Evolutionary conservation across 331 rosid genomes (phyloP).

Genomic region (Malus hybrid): DNA sequence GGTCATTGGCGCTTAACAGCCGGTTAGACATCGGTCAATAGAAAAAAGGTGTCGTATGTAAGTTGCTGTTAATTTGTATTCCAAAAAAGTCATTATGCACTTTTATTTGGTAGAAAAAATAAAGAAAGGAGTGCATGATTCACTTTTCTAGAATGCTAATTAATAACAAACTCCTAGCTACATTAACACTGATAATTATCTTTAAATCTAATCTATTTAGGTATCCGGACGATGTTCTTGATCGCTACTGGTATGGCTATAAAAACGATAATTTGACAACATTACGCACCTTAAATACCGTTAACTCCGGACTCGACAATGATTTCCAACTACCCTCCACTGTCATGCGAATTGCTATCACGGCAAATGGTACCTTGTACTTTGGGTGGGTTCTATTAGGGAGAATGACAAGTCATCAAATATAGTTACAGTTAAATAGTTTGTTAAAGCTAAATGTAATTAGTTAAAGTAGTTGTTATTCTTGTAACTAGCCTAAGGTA

Average conservation of each 20-base stretch:
- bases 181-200: neutral
- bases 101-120: too few relatives aligned
- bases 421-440: too few relatives aligned
- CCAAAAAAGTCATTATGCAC: too few relatives aligned
- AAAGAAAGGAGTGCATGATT: too few relatives aligned
- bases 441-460: too few relatives aligned
- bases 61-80: too few relatives aligned
- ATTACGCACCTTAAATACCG: neutral
- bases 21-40: neutral
- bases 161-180: too few relatives aligned
- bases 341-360: conserved; percentile 18
- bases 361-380: neutral
- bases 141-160: neutral
- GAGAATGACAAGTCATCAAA: too few relatives aligned
- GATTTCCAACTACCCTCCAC: neutral
- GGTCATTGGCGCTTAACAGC: neutral
- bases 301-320: neutral
- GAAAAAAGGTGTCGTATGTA: neutral
- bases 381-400: neutral
- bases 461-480: too few relatives aligned
- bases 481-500: too few relatives aligned
- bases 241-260: conserved; percentile 6
- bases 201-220: neutral
- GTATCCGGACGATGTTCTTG: conserved; percentile 15
- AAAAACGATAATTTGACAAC: neutral